phyloP scores from a whole-genome alignment of 768 basidiomycete genomes.

The Dioszegia crocea region DNA sequence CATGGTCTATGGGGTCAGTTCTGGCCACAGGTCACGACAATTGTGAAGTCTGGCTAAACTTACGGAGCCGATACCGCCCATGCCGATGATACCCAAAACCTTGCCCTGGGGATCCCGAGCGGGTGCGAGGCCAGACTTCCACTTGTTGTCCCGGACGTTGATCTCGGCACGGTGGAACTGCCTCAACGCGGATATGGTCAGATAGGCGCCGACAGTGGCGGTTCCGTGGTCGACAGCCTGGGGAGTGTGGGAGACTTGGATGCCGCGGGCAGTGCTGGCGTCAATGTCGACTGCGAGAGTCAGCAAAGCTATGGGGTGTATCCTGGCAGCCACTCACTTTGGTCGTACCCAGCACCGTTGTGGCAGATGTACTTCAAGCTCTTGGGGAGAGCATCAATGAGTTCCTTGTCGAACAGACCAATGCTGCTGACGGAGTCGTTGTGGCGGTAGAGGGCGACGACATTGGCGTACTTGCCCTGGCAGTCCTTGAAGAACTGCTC shows the following conservation, averaged over 20 bases:
- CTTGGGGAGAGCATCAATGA: conserved; percentile 64
- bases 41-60: conserved; percentile 41
- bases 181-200: conserved; percentile 31
- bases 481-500: conserved; percentile 66
- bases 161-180: conserved; percentile 40
- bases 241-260: conserved; percentile 74
- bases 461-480: conserved; percentile 66
- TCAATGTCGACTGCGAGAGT: conserved; percentile 58
- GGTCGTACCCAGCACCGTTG: conserved; percentile 75
- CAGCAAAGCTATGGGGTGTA: too few species aligned
- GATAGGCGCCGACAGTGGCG: conserved; percentile 55
- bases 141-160: conserved; percentile 48
- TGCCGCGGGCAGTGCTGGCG: conserved; percentile 61
- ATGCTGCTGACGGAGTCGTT: conserved; percentile 63
- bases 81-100: conserved; percentile 50
- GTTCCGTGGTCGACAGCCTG: conserved; percentile 86
- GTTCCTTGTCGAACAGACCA: conserved; percentile 73
- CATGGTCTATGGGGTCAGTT: conserved; percentile 56
- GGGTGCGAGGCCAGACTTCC: conserved; percentile 33
- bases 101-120: conserved; percentile 48
- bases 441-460: conserved; percentile 69
- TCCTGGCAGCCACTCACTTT: too few species aligned
- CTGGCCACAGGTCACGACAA: too few species aligned
- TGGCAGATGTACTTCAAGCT: conserved; percentile 81
- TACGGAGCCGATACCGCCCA: conserved; percentile 52